Base-by-base conservation (phyloP, 2,329 filamentous ascomycete species). In the Alternaria sp. region DNA sequence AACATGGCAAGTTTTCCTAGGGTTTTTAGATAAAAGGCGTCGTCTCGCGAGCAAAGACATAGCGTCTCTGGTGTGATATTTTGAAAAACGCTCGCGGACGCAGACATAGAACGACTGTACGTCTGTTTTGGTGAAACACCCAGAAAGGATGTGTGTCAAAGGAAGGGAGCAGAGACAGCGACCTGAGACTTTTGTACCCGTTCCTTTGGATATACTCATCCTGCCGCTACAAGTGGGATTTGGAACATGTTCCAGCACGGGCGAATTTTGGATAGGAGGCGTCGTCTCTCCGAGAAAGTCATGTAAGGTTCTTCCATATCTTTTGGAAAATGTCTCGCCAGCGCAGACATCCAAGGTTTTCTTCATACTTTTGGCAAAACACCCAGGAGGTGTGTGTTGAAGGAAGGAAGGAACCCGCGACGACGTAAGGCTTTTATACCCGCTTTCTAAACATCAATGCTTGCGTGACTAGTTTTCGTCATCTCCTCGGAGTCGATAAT, bases 1-100 rank as follows among this genome's bases (percentile, higher is more conserved):
- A 32, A 32, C 28, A 32, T 30, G 28, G 8, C 28, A 30, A 30
- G 28, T 11, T 9, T 28, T 12, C 4, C 4, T 12, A 12, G 28
- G 3, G 6, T 30, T 13, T 32, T 32, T 32, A 1, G 30, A 1
- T 6, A 7, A 15, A 32, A 15, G 30, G 30, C 12, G 12, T 2
- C 6, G 30, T 7, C 30, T 15, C 6, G 2, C 12, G 30, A 15
- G 13, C 30, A 36, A 1, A 36, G 30, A 36, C 30, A 36, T 32
- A 5, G 0, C 0, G 1, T 15, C 0, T 15, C 3, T 4, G 6
- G 1, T 2, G 6, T 7, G 30, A 2, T 4, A 4, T 32, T 32
- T 36, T 36, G 8, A 1, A 9, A n/a, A n/a, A 36, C 0, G 32
- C 4, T n/a, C 15, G 32, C 15, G 0, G 15, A 2, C 32, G 15